phyloP scores from a whole-genome alignment of 2,329 filamentous ascomycete species.

The Periglandula ipomoeae region DNA sequence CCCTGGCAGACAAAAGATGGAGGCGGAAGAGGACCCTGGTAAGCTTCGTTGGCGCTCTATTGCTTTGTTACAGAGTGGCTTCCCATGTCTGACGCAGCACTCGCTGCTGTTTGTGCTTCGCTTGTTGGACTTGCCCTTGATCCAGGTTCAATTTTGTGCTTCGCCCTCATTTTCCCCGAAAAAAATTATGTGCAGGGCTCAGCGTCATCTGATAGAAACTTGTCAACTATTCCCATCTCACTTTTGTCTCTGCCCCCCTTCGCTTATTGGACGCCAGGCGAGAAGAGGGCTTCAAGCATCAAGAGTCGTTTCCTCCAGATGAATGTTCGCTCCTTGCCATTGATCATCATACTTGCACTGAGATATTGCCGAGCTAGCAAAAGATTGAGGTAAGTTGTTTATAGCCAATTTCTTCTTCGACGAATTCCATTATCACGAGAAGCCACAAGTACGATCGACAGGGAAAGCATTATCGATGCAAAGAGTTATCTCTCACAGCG shows the following conservation, averaged over 20 bases:
- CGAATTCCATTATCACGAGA: too few species aligned
- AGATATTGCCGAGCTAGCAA: not conserved
- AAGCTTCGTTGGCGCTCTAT: conserved; percentile 6
- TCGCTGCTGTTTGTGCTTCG: conserved; percentile 1
- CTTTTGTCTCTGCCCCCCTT: not conserved
- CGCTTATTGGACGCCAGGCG: not conserved
- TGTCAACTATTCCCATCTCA: not conserved
- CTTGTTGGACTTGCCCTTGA: not conserved
- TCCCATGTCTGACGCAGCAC: not conserved
- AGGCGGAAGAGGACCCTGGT: conserved; percentile 4
- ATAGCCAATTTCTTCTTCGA: too few species aligned
- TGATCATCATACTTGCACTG: not conserved
- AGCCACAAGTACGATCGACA: not conserved
- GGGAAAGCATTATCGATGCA: too few species aligned
- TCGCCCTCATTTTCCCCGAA: not conserved
- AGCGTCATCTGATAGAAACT: not conserved
- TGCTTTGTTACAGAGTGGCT: conserved; percentile 4
- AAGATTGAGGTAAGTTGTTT: not conserved
- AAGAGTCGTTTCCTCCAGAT: not conserved
- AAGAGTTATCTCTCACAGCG: too few species aligned
- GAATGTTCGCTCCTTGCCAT: not conserved
- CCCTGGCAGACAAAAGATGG: not conserved
- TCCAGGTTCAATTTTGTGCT: conserved; percentile 2
- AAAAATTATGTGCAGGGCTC: not conserved
- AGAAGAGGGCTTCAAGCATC: not conserved